Base-by-base conservation (phyloP, 495 filamentous ascomycete genomes). In the Aspergillus olivimuriae region DNA sequence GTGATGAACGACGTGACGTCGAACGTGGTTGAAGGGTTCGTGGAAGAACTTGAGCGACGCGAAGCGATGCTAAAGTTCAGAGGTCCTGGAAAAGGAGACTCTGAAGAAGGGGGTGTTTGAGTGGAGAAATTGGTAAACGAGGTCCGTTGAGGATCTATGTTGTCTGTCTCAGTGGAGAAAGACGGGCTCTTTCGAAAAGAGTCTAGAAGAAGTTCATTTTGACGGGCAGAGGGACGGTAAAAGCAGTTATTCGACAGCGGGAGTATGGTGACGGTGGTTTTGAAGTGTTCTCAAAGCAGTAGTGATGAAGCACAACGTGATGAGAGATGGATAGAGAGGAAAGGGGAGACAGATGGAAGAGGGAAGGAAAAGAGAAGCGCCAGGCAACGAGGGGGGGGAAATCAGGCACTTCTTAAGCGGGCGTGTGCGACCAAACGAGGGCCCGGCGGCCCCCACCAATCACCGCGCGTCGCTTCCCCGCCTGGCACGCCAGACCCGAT, bases 1-100 rank as follows among this genome's bases (percentile, higher is more conserved):
- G 78, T 82, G 71, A 64, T 81, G 75, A 73, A 75, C 72, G 76
- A 77, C 68, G 65, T 70, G 52, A 72, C 48, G 75, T 74, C 70
- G 73, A 71, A 68, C 66, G 71, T 51, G 52, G 61, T 50, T 61
- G 64, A 65, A 52, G 58, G 67, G 66, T 61, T 58, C 42, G 49
- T 40, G 43, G 51, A 41, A 53, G 72, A 74, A 76, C 73, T 74
- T 64, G 66, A 73, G 71, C 64, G 63, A 73, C 65, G 62, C 67
- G 68, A 63, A 50, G 68, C 66, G 64, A 57, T 64, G 67, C 72
- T 68, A 46, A 68, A 73, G 72, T 77, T 76, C 73, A 75, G 69
- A 79, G 75, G 57, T 69, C 69, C 75, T 58, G 50, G 42, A 47
- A 62, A 45, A 65, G 61, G 61, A 69, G 60, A 57, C 67, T 73